Conservation (phyloP, 78 protist genomes). For the Acrasis kona region DNA sequence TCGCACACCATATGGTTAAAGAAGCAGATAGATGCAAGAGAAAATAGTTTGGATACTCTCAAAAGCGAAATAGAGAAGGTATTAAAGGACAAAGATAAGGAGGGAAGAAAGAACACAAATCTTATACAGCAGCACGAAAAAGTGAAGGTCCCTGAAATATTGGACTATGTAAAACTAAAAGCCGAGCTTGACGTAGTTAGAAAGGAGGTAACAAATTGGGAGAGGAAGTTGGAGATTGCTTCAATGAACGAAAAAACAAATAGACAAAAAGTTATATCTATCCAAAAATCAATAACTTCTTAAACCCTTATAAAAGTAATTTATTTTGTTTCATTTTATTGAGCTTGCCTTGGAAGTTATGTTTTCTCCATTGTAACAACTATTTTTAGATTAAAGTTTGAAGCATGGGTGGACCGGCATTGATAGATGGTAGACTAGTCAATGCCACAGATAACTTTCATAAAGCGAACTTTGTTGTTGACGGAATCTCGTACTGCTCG, state of each 20-base stretch:
- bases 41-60: not conserved
- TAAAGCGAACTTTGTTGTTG: too few relatives aligned
- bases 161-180: constrained; percentile 39
- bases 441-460: too few relatives aligned
- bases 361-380: too few relatives aligned
- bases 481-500: too few relatives aligned
- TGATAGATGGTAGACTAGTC: too few relatives aligned
- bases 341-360: too few relatives aligned
- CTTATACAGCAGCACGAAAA: constrained; percentile 17
- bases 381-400: too few relatives aligned
- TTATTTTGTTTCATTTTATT: too few relatives aligned
- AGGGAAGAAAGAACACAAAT: not conserved
- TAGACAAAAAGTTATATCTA: not conserved
- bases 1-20: constrained; percentile 11
- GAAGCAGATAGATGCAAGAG: not conserved
- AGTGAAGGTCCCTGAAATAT: constrained; percentile 33
- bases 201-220: constrained; percentile 15
- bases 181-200: constrained; percentile 17
- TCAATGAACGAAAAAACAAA: not conserved
- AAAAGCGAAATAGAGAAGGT: not conserved
- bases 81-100: constrained; percentile 9
- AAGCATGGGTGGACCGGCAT: too few relatives aligned
- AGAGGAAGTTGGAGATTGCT: constrained; percentile 60
- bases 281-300: too few relatives aligned
- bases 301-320: too few relatives aligned